Conservation (phyloP, 2,329 filamentous ascomycete species). For the Didymella arachidicola region DNA sequence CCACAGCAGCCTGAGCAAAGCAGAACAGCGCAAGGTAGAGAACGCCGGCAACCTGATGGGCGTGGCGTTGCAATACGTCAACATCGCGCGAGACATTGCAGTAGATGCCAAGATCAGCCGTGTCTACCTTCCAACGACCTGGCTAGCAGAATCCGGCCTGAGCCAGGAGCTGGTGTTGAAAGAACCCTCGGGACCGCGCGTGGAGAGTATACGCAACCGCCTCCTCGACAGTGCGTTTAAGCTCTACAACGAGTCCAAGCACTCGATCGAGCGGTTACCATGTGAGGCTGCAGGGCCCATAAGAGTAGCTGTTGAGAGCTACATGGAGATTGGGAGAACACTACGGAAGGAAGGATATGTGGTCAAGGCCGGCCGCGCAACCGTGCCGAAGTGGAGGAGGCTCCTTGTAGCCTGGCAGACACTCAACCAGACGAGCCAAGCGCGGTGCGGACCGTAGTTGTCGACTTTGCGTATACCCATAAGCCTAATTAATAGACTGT, state of each 20-base stretch:
- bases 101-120: conserved; percentile 71
- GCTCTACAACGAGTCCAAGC: conserved; percentile 64
- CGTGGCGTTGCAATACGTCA: conserved; percentile 77
- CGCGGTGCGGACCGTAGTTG: conserved; percentile 13
- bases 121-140: conserved; percentile 72
- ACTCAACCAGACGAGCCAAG: conserved; percentile 46
- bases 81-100: conserved; percentile 76
- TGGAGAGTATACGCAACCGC: conserved; percentile 61
- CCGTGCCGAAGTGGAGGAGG: conserved; percentile 58
- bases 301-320: conserved; percentile 75
- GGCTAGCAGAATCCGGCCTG: conserved; percentile 67
- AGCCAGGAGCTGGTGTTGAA: conserved; percentile 63
- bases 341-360: conserved; percentile 57
- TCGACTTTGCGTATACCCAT: conserved; percentile 7
- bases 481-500: conserved; percentile 5
- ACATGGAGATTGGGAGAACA: conserved; percentile 77
- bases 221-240: conserved; percentile 68
- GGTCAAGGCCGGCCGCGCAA: conserved; percentile 56
- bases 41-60: conserved; percentile 71
- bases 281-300: conserved; percentile 67
- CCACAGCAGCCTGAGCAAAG: conserved; percentile 39
- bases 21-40: conserved; percentile 57
- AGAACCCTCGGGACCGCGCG: conserved; percentile 56
- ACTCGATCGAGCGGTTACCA: conserved; percentile 69
- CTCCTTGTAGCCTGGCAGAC: conserved; percentile 67